These are phyloP conservation scores for Clitopilus hobsonii DNA, from an alignment of 768 basidiomycete genomes.

Conservation along the genomic window DNA sequence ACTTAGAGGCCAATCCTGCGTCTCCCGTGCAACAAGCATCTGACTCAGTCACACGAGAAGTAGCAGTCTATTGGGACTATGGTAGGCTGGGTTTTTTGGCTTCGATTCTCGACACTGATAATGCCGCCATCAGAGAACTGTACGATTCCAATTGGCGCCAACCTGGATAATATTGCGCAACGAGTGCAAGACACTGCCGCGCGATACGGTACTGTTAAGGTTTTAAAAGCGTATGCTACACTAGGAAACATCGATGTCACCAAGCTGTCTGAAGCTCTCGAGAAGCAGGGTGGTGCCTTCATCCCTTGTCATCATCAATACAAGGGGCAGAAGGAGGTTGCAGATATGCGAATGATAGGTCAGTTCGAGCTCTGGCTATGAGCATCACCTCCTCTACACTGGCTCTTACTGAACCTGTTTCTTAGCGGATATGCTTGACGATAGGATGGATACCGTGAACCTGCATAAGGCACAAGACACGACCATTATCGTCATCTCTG, in stretches of 20 bases:
- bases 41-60: no score
- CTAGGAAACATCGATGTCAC: conserved; percentile 23
- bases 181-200: conserved; percentile 43
- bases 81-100: conserved; percentile 12
- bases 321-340: conserved; percentile 29
- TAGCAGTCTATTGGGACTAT: conserved; percentile 42
- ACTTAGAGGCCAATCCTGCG: no score
- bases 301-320: conserved; percentile 27
- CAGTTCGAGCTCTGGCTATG: conserved; percentile 23
- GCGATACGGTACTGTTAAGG: conserved; percentile 41
- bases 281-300: conserved; percentile 41
- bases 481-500: conserved; percentile 60
- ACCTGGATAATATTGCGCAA: conserved; percentile 39
- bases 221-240: conserved; percentile 53
- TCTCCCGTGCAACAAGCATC: no score
- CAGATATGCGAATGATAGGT: conserved; percentile 46
- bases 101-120: no score
- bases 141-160: conserved; percentile 27
- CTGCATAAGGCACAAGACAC: conserved; percentile 33
- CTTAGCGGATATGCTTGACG: conserved; percentile 62
- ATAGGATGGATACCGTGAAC: conserved; percentile 47
- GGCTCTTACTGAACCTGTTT: not conserved
- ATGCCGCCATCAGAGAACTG: conserved; percentile 34
- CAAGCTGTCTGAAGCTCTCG: conserved; percentile 36
- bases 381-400: not conserved